Percentiles rank a stretch among this genome's conserved stretches.
Evolutionary conservation across 192 early-diverging fungal species (phyloP).

Genomic region (Coemansia sp.): DNA sequence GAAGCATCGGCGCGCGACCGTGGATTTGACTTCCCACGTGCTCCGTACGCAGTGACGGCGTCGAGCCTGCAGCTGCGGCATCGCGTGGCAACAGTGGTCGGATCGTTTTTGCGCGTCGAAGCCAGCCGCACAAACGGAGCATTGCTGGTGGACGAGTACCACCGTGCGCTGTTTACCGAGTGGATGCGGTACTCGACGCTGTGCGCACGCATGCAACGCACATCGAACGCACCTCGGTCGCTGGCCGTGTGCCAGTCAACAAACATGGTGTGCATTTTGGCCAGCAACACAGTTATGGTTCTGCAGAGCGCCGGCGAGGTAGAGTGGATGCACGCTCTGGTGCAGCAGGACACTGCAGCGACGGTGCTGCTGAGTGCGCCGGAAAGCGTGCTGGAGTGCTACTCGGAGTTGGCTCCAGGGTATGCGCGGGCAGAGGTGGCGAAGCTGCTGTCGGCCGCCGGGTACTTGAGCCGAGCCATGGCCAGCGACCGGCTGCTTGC

Average conservation of each 20-base stretch:
- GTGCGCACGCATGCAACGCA: slow-evolving; percentile 47
- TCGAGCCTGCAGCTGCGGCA: slow-evolving; percentile 31
- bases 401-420: slow-evolving; percentile 25
- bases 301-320: slow-evolving; percentile 30
- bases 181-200: slow-evolving; percentile 56
- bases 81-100: slow-evolving; percentile 31
- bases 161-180: slow-evolving; percentile 42
- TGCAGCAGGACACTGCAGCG: slow-evolving; percentile 25
- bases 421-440: slow-evolving; percentile 29
- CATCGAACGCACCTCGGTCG: slow-evolving; percentile 26
- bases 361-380: slow-evolving; percentile 40
- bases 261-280: slow-evolving; percentile 33
- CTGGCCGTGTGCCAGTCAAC: slow-evolving; percentile 35
- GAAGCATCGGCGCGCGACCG: slow-evolving; percentile 32
- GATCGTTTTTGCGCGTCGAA: slow-evolving; percentile 32
- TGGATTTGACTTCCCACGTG: slow-evolving; percentile 30
- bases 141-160: slow-evolving; percentile 28
- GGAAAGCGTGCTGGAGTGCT: slow-evolving; percentile 5
- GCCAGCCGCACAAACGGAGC: slow-evolving; percentile 18
- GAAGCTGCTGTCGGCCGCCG: slow-evolving; percentile 24
- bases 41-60: slow-evolving; percentile 16
- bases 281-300: slow-evolving; percentile 16
- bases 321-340: slow-evolving; percentile 43
- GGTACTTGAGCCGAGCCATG: slow-evolving; percentile 20
- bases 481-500: slow-evolving; percentile 10